These are phyloP conservation scores for Amphibolis antarctica DNA, from an alignment of 106 monocot genomes.

Conservation along the genomic window DNA sequence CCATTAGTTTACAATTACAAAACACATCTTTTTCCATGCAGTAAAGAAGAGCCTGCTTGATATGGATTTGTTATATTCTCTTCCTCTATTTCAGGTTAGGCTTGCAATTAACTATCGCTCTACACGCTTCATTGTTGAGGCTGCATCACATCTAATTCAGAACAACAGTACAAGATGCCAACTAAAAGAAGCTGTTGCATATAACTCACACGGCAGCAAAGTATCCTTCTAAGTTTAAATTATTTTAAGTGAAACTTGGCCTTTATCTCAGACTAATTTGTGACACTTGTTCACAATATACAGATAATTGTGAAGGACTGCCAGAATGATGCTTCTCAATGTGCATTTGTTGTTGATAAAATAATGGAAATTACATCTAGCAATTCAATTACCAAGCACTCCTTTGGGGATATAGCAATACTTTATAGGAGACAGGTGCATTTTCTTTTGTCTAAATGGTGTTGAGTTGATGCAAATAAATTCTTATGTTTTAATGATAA, in stretches of 20 bases:
- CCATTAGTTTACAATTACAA: not conserved
- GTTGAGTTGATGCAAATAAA: not conserved
- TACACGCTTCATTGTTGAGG: constrained; percentile 83
- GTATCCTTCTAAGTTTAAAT: constrained; percentile 34
- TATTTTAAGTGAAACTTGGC: no score
- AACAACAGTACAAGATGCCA: constrained; percentile 52
- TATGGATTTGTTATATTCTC: not conserved
- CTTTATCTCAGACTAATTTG: not conserved
- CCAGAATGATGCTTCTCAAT: constrained; percentile 78
- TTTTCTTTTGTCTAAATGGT: not conserved
- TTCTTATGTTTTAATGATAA: not conserved
- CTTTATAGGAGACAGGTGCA: constrained; percentile 81
- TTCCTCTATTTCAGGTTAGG: constrained; percentile 40
- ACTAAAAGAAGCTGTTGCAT: constrained; percentile 54
- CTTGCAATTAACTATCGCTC: constrained; percentile 83
- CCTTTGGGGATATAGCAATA: constrained; percentile 57
- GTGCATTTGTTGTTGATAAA: constrained; percentile 88
- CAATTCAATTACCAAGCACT: constrained; percentile 23
- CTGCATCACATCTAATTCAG: constrained; percentile 69
- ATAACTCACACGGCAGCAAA: constrained; percentile 58
- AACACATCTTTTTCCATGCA: not conserved
- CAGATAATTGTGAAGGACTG: constrained; percentile 87
- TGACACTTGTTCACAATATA: constrained; percentile 21
- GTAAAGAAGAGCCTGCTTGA: no score
- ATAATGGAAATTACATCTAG: constrained; percentile 72